Percentiles rank a stretch among this genome's conserved stretches.
Conservation (phyloP, 768 basidiomycete species). For the Calocera cornea region DNA sequence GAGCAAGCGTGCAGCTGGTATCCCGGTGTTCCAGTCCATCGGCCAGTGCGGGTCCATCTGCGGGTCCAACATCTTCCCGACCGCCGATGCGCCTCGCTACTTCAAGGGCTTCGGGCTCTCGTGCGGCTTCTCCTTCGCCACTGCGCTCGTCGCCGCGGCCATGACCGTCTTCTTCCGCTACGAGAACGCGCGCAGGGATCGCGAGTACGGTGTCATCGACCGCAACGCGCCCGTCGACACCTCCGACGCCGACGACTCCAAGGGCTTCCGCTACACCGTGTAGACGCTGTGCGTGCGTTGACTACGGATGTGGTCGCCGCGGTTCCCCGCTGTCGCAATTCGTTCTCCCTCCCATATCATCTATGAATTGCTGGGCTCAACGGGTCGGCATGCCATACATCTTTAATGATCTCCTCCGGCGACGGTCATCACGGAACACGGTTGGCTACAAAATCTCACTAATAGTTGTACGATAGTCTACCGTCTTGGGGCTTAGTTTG, state of each 20-base stretch:
- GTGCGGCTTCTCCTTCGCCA: neutral
- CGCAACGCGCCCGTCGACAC: constrained; percentile 43
- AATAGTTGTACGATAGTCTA: neutral
- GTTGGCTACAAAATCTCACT: neutral
- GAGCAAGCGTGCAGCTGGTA: constrained; percentile 60
- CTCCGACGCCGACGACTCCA: constrained; percentile 23
- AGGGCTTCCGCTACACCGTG: neutral
- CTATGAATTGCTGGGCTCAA: neutral
- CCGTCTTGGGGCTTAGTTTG: neutral
- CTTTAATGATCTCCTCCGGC: neutral
- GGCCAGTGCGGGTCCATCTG: constrained; percentile 60
- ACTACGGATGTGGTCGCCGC: neutral
- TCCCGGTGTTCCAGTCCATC: constrained; percentile 67
- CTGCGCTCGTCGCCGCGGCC: neutral
- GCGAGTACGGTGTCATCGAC: constrained; percentile 37
- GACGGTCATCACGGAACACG: neutral
- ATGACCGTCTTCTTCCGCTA: constrained; percentile 1
- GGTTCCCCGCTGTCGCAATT: neutral
- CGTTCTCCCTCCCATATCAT: neutral
- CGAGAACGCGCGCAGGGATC: constrained; percentile 47
- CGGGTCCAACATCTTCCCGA: constrained; percentile 62
- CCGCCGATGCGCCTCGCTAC: constrained; percentile 48
- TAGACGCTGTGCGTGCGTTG: neutral
- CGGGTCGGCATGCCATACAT: neutral
- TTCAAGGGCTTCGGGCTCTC: constrained; percentile 3